A percentile compares a stretch with the other conserved stretches of the same genome.
These are phyloP conservation scores for Nothophytophthora sp. DNA, from an alignment of 352 stramenopile species.

Conservation along the genomic window DNA sequence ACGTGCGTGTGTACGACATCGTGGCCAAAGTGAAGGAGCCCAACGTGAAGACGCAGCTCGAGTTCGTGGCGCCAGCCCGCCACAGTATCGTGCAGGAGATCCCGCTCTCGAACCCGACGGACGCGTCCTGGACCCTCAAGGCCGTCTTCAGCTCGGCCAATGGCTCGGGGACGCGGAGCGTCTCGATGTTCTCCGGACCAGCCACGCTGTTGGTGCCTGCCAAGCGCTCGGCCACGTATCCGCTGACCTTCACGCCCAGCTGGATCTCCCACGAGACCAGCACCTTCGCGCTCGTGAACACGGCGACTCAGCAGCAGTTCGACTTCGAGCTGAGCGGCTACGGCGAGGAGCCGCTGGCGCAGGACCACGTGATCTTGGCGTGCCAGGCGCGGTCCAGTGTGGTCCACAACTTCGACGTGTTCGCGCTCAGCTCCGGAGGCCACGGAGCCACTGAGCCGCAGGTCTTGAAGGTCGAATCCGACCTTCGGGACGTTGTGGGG, in stretches of 20 bases:
- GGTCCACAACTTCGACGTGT: constrained; percentile 74
- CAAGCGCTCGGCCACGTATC: constrained; percentile 71
- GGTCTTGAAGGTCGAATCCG: constrained; percentile 89
- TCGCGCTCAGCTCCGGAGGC: constrained; percentile 45
- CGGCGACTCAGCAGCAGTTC: constrained; percentile 83
- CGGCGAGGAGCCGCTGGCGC: constrained; percentile 89
- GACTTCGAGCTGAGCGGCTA: constrained; percentile 88
- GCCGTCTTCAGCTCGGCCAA: constrained; percentile 42
- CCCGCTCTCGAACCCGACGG: constrained; percentile 87
- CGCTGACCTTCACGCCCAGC: constrained; percentile 79
- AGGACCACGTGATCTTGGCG: constrained; percentile 83
- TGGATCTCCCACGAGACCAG: constrained; percentile 80
- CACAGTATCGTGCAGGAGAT: constrained; percentile 92
- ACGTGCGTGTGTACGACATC: constrained; percentile 86
- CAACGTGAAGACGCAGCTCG: constrained; percentile 82
- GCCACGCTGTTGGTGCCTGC: constrained; percentile 65
- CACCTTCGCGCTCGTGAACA: constrained; percentile 81
- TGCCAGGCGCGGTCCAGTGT: constrained; percentile 90
- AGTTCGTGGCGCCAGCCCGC: constrained; percentile 87
- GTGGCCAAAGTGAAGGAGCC: constrained; percentile 86
- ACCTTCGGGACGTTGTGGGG: constrained; percentile 90
- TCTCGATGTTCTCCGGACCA: constrained; percentile 72
- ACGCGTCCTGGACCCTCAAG: constrained; percentile 82
- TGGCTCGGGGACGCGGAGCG: constrained; percentile 9
- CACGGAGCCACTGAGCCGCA: constrained; percentile 29